Evolutionary conservation across 495 filamentous ascomycete genomes (phyloP), one percentile per base, ranked within the genome.

Genomic region (Halenospora varia): DNA sequence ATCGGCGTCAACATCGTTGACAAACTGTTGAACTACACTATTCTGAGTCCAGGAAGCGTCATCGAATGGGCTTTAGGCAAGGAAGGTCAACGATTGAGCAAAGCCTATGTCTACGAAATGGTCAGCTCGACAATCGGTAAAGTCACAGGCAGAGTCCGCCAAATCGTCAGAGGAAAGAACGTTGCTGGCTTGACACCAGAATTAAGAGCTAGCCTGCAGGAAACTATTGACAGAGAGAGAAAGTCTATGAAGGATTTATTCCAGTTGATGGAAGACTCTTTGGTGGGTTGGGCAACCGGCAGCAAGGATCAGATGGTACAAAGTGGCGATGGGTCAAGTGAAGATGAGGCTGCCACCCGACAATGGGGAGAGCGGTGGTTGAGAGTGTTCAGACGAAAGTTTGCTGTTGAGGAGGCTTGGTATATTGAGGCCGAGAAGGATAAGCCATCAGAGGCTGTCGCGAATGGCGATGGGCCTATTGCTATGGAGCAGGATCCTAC

Each of bases 11-110:
- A 88, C 64, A 92, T 99, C 63, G 80, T 97, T 54, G 94, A 99
- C 76, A 97, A 96, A 73, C 79, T 99, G 2, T 86, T 99, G 24
- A 99, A 99, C 69, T 99, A 97, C 75, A 91, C 88, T 35, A 95
- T 99, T 59, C 79, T 99, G 8, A 88, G 83, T 10, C 94, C 94
- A 0, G 70, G 81, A 29, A 83, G 83, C 25, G 92, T 99, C 42
- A 78, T 96, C 56, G 82, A 93, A 66, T 99, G 95, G 95, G 90
- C 88, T 1, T 71, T 97, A 2, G 73, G 79, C 25, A 80, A 87
- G 56, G 74, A 81, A 48, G 69, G 64, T 19, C 80, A 78, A 19
- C 78, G 84, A 25, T 84, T 99, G 17, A 77, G 85, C 18, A 79
- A 85, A 60, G 74, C 84, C 0, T 84, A 92, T 72, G 75, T 91